Conservation (phyloP, 2,329 filamentous ascomycete species). For the Monilinia laxa region DNA sequence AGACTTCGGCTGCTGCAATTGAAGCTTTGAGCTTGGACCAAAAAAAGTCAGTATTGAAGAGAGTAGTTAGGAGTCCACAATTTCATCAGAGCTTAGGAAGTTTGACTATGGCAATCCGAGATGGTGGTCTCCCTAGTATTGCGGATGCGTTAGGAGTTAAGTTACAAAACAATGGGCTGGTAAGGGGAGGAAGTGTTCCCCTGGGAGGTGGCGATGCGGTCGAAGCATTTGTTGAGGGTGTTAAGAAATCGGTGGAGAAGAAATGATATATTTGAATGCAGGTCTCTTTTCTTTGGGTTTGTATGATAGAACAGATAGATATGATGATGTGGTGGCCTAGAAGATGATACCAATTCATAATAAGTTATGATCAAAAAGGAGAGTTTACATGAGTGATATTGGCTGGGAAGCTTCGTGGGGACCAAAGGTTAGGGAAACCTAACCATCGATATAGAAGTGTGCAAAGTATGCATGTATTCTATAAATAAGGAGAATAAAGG, state of each 20-base stretch:
- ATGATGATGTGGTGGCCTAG: neutral
- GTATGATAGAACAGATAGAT: conserved; percentile 14
- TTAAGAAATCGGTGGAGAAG: conserved; percentile 75
- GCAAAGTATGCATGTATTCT: neutral
- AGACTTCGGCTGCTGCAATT: conserved; percentile 69
- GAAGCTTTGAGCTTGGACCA: conserved; percentile 69
- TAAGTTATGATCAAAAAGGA: conserved; percentile 21
- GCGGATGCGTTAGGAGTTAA: conserved; percentile 80
- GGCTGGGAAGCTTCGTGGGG: neutral
- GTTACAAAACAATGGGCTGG: conserved; percentile 80
- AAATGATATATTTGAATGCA: conserved; percentile 27
- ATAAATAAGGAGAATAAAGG: neutral
- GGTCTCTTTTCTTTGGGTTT: neutral
- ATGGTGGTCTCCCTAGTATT: conserved; percentile 87
- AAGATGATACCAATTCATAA: conserved; percentile 16
- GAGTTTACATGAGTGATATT: conserved; percentile 26
- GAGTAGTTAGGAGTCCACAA: conserved; percentile 84
- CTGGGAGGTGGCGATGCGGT: conserved; percentile 86
- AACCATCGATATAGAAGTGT: neutral
- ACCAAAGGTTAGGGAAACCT: neutral
- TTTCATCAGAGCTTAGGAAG: conserved; percentile 83
- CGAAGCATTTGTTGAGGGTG: conserved; percentile 85
- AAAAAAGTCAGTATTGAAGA: conserved; percentile 78
- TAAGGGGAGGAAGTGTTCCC: conserved; percentile 76
- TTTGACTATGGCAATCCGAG: conserved; percentile 81